Conservation (phyloP, 768 basidiomycete genomes). For the Hygrocybe coccinea region DNA sequence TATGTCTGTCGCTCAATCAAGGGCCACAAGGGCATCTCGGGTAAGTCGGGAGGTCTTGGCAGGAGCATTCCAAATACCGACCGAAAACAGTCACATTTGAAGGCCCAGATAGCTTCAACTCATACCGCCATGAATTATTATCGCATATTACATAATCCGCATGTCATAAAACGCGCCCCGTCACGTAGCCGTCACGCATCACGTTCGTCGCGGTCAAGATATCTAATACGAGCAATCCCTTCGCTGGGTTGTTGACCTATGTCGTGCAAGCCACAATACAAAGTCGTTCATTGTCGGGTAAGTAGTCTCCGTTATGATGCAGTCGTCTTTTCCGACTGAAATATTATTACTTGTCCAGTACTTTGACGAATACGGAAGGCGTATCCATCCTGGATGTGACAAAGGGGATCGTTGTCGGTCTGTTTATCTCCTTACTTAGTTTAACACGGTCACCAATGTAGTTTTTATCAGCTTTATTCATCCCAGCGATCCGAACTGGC, state of each 20-base stretch:
- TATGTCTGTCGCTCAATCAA: too few species aligned
- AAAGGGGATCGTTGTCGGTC: conserved; percentile 50
- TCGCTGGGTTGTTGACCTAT: not conserved
- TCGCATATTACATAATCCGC: too few species aligned
- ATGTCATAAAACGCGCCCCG: too few species aligned
- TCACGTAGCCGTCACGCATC: too few species aligned
- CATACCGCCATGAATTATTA: too few species aligned
- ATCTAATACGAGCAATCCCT: too few species aligned
- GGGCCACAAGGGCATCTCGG: not conserved
- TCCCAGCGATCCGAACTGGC: conserved; percentile 45
- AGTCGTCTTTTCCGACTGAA: too few species aligned
- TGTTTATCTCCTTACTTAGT: conserved; percentile 12
- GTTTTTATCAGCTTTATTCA: conserved; percentile 41
- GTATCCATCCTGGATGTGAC: conserved; percentile 40
- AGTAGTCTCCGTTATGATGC: conserved; percentile 11
- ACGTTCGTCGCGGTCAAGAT: not conserved
- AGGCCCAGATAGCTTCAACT: too few species aligned
- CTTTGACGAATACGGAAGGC: conserved; percentile 42
- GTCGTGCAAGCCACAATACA: conserved; percentile 24
- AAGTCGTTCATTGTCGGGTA: conserved; percentile 47
- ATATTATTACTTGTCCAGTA: conserved; percentile 32
- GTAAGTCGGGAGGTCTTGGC: not conserved
- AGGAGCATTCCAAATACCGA: too few species aligned
- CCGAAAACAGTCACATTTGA: too few species aligned
- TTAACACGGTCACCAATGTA: not conserved